Conservation (phyloP, 164 flowering plant species). For the Buxus sempervirens region DNA sequence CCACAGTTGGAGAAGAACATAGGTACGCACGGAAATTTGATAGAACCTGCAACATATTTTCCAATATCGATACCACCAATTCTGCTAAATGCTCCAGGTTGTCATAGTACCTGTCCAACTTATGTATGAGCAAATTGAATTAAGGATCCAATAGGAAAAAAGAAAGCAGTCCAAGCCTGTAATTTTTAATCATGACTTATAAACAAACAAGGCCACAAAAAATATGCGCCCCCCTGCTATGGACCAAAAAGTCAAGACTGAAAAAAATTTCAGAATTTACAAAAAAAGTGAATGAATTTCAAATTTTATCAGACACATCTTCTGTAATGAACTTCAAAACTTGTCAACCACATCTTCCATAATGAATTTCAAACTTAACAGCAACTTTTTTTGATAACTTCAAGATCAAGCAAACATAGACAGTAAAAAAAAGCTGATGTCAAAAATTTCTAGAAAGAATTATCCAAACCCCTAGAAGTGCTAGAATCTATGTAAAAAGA, state of each 20-base stretch:
- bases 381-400: no score
- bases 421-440: no score
- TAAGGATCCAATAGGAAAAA: constrained; percentile 5
- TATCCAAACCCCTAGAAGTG: no score
- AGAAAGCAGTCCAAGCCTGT: background rate
- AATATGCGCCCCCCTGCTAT: background rate
- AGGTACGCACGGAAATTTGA: constrained; percentile 14
- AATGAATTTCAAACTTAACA: no score
- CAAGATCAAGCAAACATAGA: no score
- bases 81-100: constrained; percentile 84
- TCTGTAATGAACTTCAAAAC: no score
- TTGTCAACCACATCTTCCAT: no score
- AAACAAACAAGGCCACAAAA: background rate
- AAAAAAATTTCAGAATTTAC: background rate
- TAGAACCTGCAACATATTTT: constrained; percentile 84
- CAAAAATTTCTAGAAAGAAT: no score
- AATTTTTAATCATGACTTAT: background rate
- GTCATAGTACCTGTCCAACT: constrained; percentile 82
- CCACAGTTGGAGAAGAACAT: constrained; percentile 87
- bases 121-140: constrained; percentile 23
- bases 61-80: constrained; percentile 77
- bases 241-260: background rate
- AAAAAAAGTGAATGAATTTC: background rate
- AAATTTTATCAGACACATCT: background rate
- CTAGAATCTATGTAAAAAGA: no score